These are phyloP conservation scores for Aaosphaeria arxii DNA, from an alignment of 2,329 filamentous ascomycete species.

Conservation along the genomic window DNA sequence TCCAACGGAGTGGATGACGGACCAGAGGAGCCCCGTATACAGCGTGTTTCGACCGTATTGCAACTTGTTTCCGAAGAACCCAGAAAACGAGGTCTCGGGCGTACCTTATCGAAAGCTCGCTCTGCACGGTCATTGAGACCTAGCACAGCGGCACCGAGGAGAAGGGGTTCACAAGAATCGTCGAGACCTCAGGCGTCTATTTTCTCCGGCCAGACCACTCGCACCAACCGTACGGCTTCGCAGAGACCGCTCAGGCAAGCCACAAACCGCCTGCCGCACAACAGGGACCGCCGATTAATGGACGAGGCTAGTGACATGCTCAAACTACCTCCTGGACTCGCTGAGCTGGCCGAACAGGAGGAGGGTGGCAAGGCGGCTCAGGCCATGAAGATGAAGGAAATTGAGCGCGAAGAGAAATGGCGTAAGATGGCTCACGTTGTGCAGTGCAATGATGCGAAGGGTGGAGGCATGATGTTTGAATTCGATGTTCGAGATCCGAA, in stretches of 20 bases:
- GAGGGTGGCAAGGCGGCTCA: conserved; percentile 48
- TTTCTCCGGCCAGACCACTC: conserved; percentile 36
- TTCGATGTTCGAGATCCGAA: conserved; percentile 79
- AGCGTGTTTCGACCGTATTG: conserved; percentile 59
- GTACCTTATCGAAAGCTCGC: conserved; percentile 47
- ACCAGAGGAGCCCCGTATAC: conserved; percentile 42
- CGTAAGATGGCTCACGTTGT: conserved; percentile 59
- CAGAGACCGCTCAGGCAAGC: conserved; percentile 49
- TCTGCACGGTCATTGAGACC: conserved; percentile 38
- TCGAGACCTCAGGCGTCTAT: conserved; percentile 40
- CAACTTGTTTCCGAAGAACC: conserved; percentile 56
- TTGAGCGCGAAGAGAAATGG: conserved; percentile 64
- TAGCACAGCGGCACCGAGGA: conserved; percentile 37
- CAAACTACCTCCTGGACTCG: conserved; percentile 54
- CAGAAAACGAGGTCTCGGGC: conserved; percentile 51
- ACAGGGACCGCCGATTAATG: conserved; percentile 52
- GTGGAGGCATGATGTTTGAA: conserved; percentile 65
- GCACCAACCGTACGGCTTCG: conserved; percentile 42
- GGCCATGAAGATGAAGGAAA: conserved; percentile 56
- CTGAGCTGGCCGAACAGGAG: conserved; percentile 43
- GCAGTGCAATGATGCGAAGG: conserved; percentile 43
- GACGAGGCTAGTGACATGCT: conserved; percentile 66
- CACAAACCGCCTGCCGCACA: conserved; percentile 52
- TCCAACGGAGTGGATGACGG: conserved; percentile 20
- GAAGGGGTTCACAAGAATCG: conserved; percentile 42